Evolutionary conservation across 805 yeast genomes (phyloP), one percentile per base, ranked within the genome.

Genomic region (Candida dendrica): DNA sequence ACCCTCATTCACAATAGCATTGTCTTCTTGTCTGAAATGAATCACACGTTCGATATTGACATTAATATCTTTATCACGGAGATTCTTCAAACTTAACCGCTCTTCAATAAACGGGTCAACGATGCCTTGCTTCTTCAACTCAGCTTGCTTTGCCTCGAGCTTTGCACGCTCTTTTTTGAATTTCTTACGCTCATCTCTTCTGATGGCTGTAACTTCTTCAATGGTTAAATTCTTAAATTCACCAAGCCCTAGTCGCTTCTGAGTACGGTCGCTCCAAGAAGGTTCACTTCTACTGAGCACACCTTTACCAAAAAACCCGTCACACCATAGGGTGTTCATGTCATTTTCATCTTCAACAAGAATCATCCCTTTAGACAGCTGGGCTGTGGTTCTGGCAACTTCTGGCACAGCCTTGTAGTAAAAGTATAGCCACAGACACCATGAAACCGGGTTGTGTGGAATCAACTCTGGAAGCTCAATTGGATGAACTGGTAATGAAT

Each of bases 271-370:
- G 36, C 58, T 61, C 97, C 98, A 93, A 0, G 96, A 77, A 0
- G 98, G 96, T 56, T 93, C 97, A 43, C 95, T 84, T 48, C 98
- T 69, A 30, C 96, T 85, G 36, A 89, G 65, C 3, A 77, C 75
- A 2, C 98, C 98, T 55, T 91, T 93, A 6, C 98, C 98, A 57
- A 88, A 93, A 56, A 89, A 93, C 1, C 98, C 98, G 50, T 73
- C 73, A 15, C 69, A 62, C 98, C 98, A 93, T 2, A 93, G 63
- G 33, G 61, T 61, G 17, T 53, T 49, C 77, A 82, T 81, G 27
- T 72, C 79, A 0, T 55, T 48, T 1, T 60, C 61, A 36, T 68
- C 66, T 2, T 47, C 49, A 4, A 84, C 72, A 11, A 58, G 53
- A 31, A 57, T 56, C 6, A 52, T 42, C 3, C 59, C 59, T 32